Conservation (phyloP, 257 asterid genomes). For the Dorcoceras hygrometricum region DNA sequence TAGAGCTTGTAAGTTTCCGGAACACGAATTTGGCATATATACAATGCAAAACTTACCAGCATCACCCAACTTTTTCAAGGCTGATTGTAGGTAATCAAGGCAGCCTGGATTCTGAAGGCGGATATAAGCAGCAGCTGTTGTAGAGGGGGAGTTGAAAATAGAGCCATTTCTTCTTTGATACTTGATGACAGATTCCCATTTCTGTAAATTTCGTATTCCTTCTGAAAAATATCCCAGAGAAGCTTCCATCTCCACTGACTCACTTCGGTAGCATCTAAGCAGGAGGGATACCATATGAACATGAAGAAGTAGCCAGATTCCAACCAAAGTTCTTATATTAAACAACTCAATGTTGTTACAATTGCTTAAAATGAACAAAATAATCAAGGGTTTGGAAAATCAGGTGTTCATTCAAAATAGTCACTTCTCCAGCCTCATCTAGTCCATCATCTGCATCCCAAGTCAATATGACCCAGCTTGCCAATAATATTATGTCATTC, state of each 20-base stretch:
- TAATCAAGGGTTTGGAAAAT: too few relatives aligned
- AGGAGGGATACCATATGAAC: conserved; percentile 8
- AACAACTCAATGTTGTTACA: background rate
- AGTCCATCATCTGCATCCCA: conserved; percentile 2
- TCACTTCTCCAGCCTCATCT: background rate
- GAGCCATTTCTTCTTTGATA: conserved; percentile 81
- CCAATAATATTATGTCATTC: background rate
- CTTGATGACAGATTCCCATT: conserved; percentile 63
- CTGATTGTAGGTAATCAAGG: conserved; percentile 55
- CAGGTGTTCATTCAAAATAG: too few relatives aligned
- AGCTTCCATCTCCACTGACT: conserved; percentile 42
- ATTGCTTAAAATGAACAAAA: background rate
- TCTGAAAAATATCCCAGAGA: conserved; percentile 69
- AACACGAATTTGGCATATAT: background rate
- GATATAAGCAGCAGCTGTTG: conserved; percentile 79
- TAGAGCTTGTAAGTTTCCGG: conserved; percentile 6
- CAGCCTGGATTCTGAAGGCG: conserved; percentile 48
- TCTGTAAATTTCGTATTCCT: conserved; percentile 54
- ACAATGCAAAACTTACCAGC: conserved; percentile 44
- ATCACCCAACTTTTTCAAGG: conserved; percentile 54
- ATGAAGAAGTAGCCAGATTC: background rate
- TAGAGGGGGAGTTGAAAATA: conserved; percentile 81
- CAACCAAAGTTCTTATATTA: background rate
- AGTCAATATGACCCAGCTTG: background rate
- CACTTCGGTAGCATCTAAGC: conserved; percentile 42